A percentile compares a stretch with the other conserved stretches of the same genome.
phyloP scores from a whole-genome alignment of 2,329 filamentous ascomycete species.

The Chrysoporthe deuterocubensis region DNA sequence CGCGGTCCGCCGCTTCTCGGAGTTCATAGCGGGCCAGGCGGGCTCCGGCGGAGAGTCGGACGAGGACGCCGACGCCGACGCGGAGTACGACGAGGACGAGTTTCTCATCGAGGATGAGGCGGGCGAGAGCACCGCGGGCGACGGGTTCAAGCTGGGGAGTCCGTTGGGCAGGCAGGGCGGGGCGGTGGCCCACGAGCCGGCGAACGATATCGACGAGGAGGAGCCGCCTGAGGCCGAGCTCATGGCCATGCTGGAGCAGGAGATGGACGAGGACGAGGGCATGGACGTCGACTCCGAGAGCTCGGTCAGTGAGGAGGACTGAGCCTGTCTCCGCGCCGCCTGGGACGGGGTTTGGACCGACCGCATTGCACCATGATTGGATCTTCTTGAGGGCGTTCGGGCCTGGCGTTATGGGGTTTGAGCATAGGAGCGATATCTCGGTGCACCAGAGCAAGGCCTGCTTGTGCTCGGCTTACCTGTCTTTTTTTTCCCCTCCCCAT shows the following conservation, averaged over 20 bases:
- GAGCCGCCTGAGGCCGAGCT: constrained; percentile 52
- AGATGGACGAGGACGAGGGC: constrained; percentile 40
- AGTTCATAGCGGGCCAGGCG: constrained; percentile 49
- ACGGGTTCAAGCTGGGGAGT: constrained; percentile 56
- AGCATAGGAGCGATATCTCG: not conserved
- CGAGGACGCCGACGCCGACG: constrained; percentile 46
- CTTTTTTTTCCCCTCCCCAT: too few species aligned
- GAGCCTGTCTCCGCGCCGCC: constrained; percentile 19
- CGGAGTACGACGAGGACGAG: constrained; percentile 49
- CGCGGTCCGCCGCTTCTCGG: constrained; percentile 54
- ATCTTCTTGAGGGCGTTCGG: not conserved
- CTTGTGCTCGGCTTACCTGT: not conserved
- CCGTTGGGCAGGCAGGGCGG: constrained; percentile 47
- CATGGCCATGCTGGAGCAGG: constrained; percentile 62
- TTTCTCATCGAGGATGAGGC: constrained; percentile 44
- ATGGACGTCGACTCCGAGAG: constrained; percentile 62
- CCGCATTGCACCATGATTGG: not conserved
- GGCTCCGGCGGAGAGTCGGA: constrained; percentile 47
- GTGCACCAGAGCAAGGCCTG: not conserved
- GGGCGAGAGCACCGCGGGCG: constrained; percentile 43
- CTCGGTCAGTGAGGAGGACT: constrained; percentile 70
- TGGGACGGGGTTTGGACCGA: not conserved
- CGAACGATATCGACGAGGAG: constrained; percentile 31
- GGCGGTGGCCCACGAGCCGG: not conserved
- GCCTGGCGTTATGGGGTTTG: not conserved